These are phyloP conservation scores for Trypanosoma congolense DNA, from an alignment of 208 protist species.

Conservation along the genomic window DNA sequence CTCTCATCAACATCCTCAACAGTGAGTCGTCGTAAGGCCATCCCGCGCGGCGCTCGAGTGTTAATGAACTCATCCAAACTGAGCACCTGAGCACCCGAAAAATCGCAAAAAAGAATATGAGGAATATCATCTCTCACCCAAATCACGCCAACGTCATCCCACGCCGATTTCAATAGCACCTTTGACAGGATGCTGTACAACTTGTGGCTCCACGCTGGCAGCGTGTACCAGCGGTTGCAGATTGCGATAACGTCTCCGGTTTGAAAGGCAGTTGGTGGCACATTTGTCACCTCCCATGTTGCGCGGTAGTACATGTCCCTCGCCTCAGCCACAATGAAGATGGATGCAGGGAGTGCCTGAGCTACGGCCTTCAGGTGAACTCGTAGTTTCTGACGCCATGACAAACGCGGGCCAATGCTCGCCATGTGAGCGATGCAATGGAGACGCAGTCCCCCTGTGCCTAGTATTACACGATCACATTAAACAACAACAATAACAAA, in stretches of 20 bases:
- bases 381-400: constrained; percentile 51
- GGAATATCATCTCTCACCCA: constrained; percentile 43
- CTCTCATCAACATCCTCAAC: constrained; percentile 24
- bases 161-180: constrained; percentile 76
- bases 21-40: constrained; percentile 56
- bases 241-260: constrained; percentile 81
- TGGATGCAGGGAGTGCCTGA: constrained; percentile 67
- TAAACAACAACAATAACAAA: too few relatives aligned
- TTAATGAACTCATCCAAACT: constrained; percentile 60
- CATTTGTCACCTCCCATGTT: constrained; percentile 55
- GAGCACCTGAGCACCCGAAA: constrained; percentile 48
- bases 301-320: constrained; percentile 83
- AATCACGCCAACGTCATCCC: constrained; percentile 86
- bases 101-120: constrained; percentile 69
- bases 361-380: constrained; percentile 73
- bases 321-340: constrained; percentile 72
- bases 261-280: constrained; percentile 41
- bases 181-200: constrained; percentile 78
- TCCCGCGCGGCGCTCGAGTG: constrained; percentile 54
- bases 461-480: too few relatives aligned
- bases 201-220: constrained; percentile 69
- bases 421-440: constrained; percentile 30
- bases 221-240: constrained; percentile 87
- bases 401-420: constrained; percentile 38
- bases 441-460: background rate